Evolutionary conservation across 371 early-diverging fungal species (phyloP), one percentile per base, ranked within the genome.

Genomic region (Actinomortierella ambigua): DNA sequence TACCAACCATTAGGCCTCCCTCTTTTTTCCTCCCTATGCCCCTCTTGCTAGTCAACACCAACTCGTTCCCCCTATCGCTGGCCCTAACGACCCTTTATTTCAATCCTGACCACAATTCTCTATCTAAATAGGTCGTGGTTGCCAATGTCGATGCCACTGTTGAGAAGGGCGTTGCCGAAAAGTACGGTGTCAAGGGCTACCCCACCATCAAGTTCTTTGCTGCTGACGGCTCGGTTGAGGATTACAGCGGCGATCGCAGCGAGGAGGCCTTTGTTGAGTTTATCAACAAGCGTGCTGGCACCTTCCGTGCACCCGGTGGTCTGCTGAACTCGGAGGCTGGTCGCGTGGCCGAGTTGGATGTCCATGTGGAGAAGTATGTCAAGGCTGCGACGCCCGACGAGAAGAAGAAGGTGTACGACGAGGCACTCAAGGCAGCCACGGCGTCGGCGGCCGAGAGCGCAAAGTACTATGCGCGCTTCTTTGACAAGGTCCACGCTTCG

Each of bases 151-250:
- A 98, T 81, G 97, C 95, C 50, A 90, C 89, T 34, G 79, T 63
- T 41, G 79, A 86, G 61, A 76, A 68, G 39, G 82, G 70, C 26
- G 53, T 80, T 62, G 87, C 83, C 59, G 77, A 79, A 9, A 83
- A 81, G 67, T 86, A 87, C 69, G 88, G 84, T 20, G 84, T 97
- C 53, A 69, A 79, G 55, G 93, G 93, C 17, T 94, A 85, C 85
- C 95, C 95, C 13, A 94, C 95, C 15, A 78, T 93, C 75, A 90
- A 93, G 78, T 95, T 93, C 81, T 97, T 96, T 88, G 83, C 88
- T 52, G 82, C 87, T 39, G 81, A 81, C 34, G 87, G 79, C 42
- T 81, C 82, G 20, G 89, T 93, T 14, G 79, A 88, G 57, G 83
- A 83, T 46, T 97, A 93, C 75, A 85, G 89, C 27, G 90, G 88